phyloP scores from a whole-genome alignment of 208 protist species.

The Trypanosoma mega region DNA sequence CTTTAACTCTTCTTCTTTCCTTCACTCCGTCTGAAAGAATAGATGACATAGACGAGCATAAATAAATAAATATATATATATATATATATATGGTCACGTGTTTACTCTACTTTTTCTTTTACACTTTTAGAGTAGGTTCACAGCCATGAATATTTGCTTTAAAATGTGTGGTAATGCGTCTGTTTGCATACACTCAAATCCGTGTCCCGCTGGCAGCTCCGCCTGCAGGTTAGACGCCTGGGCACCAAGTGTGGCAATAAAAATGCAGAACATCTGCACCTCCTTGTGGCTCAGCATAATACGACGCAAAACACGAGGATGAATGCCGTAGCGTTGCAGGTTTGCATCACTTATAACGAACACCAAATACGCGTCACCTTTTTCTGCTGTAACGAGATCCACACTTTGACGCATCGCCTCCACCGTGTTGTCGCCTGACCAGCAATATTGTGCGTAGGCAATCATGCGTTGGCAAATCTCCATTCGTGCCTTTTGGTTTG shows the following conservation, averaged over 20 bases:
- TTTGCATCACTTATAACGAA: slow-evolving; percentile 95
- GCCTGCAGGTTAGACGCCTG: slow-evolving; percentile 74
- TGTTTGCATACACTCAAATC: slow-evolving; percentile 89
- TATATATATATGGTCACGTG: too few species aligned
- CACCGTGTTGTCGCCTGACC: slow-evolving; percentile 91
- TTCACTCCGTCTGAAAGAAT: too few species aligned
- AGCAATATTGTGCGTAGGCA: slow-evolving; percentile 94
- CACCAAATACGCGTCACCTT: slow-evolving; percentile 92
- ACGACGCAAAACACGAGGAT: slow-evolving; percentile 53
- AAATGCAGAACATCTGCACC: slow-evolving; percentile 91
- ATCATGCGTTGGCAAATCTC: slow-evolving; percentile 86
- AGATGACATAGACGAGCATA: too few species aligned
- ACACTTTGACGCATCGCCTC: slow-evolving; percentile 79
- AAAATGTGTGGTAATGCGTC: slow-evolving; percentile 81
- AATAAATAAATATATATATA: too few species aligned
- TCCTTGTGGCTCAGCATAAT: slow-evolving; percentile 73
- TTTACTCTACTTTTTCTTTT: too few species aligned
- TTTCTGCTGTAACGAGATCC: slow-evolving; percentile 65
- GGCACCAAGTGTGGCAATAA: slow-evolving; percentile 85
- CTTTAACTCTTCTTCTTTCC: slow-evolving; percentile 1
- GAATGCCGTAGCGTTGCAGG: slow-evolving; percentile 91
- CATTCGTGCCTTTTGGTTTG: slow-evolving; percentile 78
- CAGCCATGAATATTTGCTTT: slow-evolving; percentile 86
- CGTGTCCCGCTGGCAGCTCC: slow-evolving; percentile 78
- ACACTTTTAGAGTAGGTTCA: slow-evolving; percentile 50